Evolutionary conservation across 1,139 yeast species (phyloP).

Genomic region (Protomyces gravidus): DNA sequence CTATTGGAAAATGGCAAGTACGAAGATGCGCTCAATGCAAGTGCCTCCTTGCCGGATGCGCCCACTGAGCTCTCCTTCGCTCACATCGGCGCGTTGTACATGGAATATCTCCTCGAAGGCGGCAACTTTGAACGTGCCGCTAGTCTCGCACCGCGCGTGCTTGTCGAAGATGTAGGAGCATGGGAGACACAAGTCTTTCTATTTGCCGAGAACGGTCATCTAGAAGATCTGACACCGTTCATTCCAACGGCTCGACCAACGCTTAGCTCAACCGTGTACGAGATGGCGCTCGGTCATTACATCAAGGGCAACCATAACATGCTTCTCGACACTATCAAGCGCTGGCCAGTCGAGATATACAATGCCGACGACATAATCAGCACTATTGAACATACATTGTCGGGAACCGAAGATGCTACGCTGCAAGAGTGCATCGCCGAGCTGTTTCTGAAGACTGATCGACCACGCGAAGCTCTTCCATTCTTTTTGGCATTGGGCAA

Average conservation of each 20-base stretch:
- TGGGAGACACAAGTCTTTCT: slow-evolving; percentile 67
- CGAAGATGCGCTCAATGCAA: slow-evolving; percentile 71
- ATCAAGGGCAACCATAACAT: slow-evolving; percentile 43
- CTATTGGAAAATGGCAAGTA: slow-evolving; percentile 52
- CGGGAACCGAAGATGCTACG: slow-evolving; percentile 35
- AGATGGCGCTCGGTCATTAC: slow-evolving; percentile 52
- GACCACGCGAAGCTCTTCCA: slow-evolving; percentile 29
- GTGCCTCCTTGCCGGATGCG: slow-evolving; percentile 54
- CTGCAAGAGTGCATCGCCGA: slow-evolving; percentile 54
- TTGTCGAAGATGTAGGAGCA: slow-evolving; percentile 42
- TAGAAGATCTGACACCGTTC: slow-evolving; percentile 48
- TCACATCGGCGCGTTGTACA: slow-evolving; percentile 57
- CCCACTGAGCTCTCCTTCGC: slow-evolving; percentile 48
- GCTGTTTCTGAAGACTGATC: slow-evolving; percentile 43
- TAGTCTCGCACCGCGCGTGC: slow-evolving; percentile 47
- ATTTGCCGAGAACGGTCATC: slow-evolving; percentile 52
- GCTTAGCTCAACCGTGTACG: slow-evolving; percentile 48
- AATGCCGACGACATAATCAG: slow-evolving; percentile 49
- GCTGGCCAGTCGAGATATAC: slow-evolving; percentile 61
- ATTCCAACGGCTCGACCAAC: slow-evolving; percentile 45
- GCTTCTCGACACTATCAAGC: slow-evolving; percentile 46
- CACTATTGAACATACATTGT: slow-evolving; percentile 48
- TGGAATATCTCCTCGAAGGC: slow-evolving; percentile 51
- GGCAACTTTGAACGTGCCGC: slow-evolving; percentile 60
- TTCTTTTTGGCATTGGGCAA: slow-evolving; percentile 28